Percentiles rank a stretch among this genome's conserved stretches.
These are phyloP conservation scores for Pichia sp. DNA, from an alignment of 1,139 yeast species.

Conservation along the genomic window DNA sequence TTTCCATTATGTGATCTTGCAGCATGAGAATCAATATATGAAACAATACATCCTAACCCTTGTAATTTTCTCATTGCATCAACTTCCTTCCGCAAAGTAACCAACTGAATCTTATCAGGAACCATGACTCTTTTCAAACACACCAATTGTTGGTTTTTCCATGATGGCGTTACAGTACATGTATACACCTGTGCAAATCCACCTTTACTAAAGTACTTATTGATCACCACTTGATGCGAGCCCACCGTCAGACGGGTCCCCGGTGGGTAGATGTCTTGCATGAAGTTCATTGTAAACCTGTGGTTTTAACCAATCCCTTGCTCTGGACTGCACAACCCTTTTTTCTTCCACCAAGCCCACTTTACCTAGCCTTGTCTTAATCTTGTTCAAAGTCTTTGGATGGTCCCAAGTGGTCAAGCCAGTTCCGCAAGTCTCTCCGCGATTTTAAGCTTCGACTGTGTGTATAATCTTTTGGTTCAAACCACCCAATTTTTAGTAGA, in stretches of 20 bases:
- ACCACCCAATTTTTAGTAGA: too few relatives aligned
- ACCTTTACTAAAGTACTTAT: conserved; percentile 31
- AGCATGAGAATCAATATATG: conserved; percentile 92
- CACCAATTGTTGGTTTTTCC: conserved; percentile 38
- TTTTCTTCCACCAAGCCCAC: background rate
- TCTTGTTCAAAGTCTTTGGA: too few relatives aligned
- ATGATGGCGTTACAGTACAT: conserved; percentile 41
- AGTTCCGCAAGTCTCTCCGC: too few relatives aligned
- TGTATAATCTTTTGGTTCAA: too few relatives aligned
- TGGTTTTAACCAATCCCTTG: too few relatives aligned
- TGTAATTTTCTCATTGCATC: conserved; percentile 77
- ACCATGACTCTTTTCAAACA: conserved; percentile 73
- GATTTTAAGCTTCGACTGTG: too few relatives aligned
- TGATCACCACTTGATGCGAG: conserved; percentile 26
- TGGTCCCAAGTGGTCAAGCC: too few relatives aligned
- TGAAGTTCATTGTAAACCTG: too few relatives aligned
- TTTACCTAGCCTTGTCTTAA: too few relatives aligned
- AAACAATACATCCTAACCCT: conserved; percentile 75
- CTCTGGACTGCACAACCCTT: too few relatives aligned
- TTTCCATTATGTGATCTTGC: conserved; percentile 46
- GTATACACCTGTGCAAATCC: conserved; percentile 58
- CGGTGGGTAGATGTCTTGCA: conserved; percentile 17
- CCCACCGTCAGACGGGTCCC: conserved; percentile 30
- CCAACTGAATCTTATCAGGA: conserved; percentile 64
- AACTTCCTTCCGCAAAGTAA: conserved; percentile 67